A percentile compares a stretch with the other conserved stretches of the same genome.
Conservation (phyloP, 768 basidiomycete species). For the Psilocybe cubensis region DNA sequence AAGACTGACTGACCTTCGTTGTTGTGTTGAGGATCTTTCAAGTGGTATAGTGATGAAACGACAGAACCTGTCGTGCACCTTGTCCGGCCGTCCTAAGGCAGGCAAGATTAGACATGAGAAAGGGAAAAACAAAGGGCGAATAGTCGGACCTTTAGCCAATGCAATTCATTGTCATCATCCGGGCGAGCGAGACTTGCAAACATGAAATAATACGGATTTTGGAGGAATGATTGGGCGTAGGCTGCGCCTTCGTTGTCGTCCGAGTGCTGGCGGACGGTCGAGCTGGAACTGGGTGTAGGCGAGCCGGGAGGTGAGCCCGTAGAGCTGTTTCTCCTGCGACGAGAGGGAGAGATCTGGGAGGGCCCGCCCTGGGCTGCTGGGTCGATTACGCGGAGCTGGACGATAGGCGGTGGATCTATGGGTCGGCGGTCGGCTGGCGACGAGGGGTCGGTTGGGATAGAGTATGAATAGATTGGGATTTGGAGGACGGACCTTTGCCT, state of each 20-base stretch:
- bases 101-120: conserved; percentile 6
- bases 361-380: conserved; percentile 35
- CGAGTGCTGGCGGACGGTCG: conserved; percentile 21
- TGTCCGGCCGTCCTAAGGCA: conserved; percentile 78
- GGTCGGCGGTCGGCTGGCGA: conserved; percentile 86
- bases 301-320: conserved; percentile 21
- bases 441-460: background rate
- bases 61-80: conserved; percentile 90
- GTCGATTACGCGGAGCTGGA: conserved; percentile 91
- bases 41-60: conserved; percentile 88
- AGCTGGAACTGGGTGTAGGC: conserved; percentile 22
- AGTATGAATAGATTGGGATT: background rate
- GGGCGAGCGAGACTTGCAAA: conserved; percentile 89
- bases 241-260: conserved; percentile 35
- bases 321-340: conserved; percentile 23
- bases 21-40: conserved; percentile 69
- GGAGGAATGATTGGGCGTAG: conserved; percentile 68
- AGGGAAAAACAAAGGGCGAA: background rate
- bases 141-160: conserved; percentile 67
- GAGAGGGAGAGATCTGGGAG: conserved; percentile 10
- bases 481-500: conserved; percentile 57
- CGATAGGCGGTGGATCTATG: conserved; percentile 95
- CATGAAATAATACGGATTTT: conserved; percentile 97
- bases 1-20: conserved; percentile 42
- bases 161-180: conserved; percentile 87